Base-by-base conservation (phyloP, 495 filamentous ascomycete species). In the Podospora appendiculata region DNA sequence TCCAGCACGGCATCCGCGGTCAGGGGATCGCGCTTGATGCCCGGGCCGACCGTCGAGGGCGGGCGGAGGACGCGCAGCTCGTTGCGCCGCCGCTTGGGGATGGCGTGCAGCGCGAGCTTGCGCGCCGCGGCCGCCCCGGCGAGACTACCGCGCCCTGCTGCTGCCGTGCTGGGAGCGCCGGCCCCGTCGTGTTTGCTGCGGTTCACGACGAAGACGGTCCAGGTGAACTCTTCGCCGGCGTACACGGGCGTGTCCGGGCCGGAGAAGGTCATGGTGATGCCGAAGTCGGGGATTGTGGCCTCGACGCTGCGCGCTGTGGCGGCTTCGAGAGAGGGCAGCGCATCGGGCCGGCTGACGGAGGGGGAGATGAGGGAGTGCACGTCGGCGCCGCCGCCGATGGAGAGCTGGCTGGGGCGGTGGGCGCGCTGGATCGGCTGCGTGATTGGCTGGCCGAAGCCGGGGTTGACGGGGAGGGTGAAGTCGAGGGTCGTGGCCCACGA, bases 201-300 rank as follows among this genome's bases (percentile, higher is more conserved):
- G 65, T 97, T 97, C 47, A 95, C 86, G 17, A 97, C 82, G 62
- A 95, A 90, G 16, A 95, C 80, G 40, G 80, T 77, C 92, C 91
- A 96, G n/a, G 72, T 69, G 64, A 97, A 95, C 11, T 82, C 78
- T 39, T 89, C 79, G 4, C 90, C 89, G 3, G 89, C 80, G 45
- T 78, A 73, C 12, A 69, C 64, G 45, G 70, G 64, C 17, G 63
- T 59, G 11, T 67, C 61, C 9, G 87, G 87, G 0, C 80, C 84
- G 9, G 82, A 82, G 49, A 77, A 74, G 16, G 90, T 90, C 53
- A 93, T 78, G 6, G 84, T 88, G 42, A 93, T 79, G 8, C 88
- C 88, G 43, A 87, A 76, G 58, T 85, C 82, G 2, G 71, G 72
- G 42, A 73, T 36, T 17, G 72, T 59, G 19, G 78, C 60, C 61